Conservation (phyloP, 345 rosid genomes). For the Eutrema japonicum region DNA sequence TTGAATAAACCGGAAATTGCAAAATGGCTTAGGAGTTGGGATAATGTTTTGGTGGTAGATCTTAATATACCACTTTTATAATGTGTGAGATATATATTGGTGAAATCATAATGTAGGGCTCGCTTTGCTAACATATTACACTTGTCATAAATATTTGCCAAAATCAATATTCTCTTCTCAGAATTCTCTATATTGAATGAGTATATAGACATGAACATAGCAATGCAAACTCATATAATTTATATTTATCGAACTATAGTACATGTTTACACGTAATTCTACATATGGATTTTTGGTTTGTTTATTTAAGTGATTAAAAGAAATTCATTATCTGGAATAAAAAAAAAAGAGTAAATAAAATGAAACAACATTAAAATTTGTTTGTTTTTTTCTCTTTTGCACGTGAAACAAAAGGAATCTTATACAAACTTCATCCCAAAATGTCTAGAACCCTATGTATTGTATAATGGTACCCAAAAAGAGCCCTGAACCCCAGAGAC, state of each 20-base stretch:
- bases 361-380: constrained; percentile 10
- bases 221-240: background rate
- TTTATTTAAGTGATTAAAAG: background rate
- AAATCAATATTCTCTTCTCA: background rate
- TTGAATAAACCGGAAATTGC: background rate
- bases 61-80: background rate
- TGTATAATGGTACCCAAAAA: constrained; percentile 23
- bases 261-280: background rate
- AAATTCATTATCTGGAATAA: background rate
- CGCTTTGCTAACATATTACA: constrained; percentile 21
- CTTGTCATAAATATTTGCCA: background rate
- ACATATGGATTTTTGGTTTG: background rate
- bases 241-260: background rate
- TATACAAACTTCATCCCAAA: constrained; percentile 40
- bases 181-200: background rate
- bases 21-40: background rate
- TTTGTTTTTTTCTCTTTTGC: background rate
- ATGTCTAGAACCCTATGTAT: constrained; percentile 39
- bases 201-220: background rate
- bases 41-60: background rate
- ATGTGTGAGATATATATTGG: background rate
- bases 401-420: constrained; percentile 37
- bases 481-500: constrained; percentile 32
- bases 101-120: constrained; percentile 7
- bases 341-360: background rate